Evolutionary conservation across 1,284 basidiomycete genomes (phyloP).

Genomic region (Ganoderma lucidum): DNA sequence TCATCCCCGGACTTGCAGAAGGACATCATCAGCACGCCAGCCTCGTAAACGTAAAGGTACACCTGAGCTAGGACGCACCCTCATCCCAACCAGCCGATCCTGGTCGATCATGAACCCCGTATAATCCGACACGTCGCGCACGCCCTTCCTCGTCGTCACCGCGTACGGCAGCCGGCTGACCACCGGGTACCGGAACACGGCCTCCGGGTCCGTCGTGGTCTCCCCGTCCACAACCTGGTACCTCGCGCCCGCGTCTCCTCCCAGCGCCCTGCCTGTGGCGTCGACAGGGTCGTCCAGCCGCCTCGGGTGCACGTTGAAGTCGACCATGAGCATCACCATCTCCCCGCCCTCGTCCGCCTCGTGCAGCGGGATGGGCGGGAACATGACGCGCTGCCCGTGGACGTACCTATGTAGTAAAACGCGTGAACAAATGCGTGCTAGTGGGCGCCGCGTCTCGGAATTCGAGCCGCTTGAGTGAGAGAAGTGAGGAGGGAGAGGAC

Average conservation of each 20-base stretch:
- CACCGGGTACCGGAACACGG: conserved; percentile 19
- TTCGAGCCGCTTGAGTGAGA: conserved; percentile 9
- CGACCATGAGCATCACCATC: conserved; percentile 34
- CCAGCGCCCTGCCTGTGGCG: background rate
- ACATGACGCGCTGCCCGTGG: conserved; percentile 51
- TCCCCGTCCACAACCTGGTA: conserved; percentile 4
- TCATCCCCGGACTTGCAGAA: conserved; percentile 33
- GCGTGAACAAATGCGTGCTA: no score
- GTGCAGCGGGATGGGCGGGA: conserved; percentile 33
- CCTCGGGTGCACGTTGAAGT: conserved; percentile 47
- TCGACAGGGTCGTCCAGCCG: conserved; percentile 27
- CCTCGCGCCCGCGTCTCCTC: background rate
- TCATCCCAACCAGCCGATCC: conserved; percentile 28
- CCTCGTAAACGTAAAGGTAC: background rate
- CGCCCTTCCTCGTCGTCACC: background rate
- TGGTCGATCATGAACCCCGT: conserved; percentile 29
- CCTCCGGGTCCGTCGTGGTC: conserved; percentile 3
- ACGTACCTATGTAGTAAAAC: conserved; percentile 46
- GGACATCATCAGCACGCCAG: conserved; percentile 14
- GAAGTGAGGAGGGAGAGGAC: background rate
- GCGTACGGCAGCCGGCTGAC: conserved; percentile 25
- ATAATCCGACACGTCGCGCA: conserved; percentile 17
- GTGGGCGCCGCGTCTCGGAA: background rate
- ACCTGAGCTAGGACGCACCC: conserved; percentile 17
- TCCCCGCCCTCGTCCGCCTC: conserved; percentile 3